phyloP scores from a whole-genome alignment of 2,329 filamentous ascomycete species.

The Colletotrichum gloeosporioides region DNA sequence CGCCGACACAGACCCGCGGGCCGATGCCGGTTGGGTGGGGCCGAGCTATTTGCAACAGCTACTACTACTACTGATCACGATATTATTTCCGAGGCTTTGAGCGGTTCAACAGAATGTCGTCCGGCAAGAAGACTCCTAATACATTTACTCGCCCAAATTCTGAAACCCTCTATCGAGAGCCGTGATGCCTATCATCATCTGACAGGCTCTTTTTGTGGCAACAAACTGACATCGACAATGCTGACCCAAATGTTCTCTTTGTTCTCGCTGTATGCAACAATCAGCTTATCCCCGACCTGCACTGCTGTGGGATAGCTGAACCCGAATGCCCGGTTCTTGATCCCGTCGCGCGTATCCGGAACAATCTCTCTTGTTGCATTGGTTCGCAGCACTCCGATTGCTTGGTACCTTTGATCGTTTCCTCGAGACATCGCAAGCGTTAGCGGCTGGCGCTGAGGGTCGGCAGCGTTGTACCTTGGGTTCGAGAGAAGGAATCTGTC shows the following conservation, averaged over 20 bases:
- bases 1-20: not conserved
- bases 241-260: conserved; percentile 33
- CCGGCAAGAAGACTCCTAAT: not conserved
- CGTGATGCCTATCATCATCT: not conserved
- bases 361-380: conserved; percentile 25
- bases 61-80: not conserved
- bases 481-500: conserved; percentile 24
- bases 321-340: conserved; percentile 25
- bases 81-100: not conserved
- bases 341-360: conserved; percentile 26
- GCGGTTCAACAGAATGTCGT: not conserved
- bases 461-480: conserved; percentile 22
- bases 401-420: conserved; percentile 5
- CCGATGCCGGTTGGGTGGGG: not conserved
- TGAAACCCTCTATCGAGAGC: rapidly evolving
- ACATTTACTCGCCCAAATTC: rapidly evolving
- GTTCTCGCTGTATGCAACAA: conserved; percentile 30
- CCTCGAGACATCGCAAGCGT: conserved; percentile 24
- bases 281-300: conserved; percentile 24
- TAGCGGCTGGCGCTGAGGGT: conserved; percentile 23
- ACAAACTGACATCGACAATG: conserved; percentile 20
- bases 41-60: not conserved
- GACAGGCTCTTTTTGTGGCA: not conserved
- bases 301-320: conserved; percentile 29
- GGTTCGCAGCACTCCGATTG: conserved; percentile 26